A percentile compares a stretch with the other conserved stretches of the same genome.
Conservation (phyloP, 169 alveolate species). For the Babesia ovata region DNA sequence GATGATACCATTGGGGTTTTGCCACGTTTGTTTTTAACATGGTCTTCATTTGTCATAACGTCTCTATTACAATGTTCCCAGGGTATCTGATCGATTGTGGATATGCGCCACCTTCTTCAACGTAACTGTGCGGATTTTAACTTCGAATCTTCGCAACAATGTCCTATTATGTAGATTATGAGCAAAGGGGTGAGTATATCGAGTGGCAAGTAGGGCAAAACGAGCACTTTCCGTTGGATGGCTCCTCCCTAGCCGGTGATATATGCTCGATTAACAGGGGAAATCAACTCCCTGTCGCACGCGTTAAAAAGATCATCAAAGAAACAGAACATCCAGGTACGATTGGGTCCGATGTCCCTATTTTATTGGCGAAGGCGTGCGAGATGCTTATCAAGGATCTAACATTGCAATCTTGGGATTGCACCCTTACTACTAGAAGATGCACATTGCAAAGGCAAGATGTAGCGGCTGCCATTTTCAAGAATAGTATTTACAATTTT, state of each 20-base stretch:
- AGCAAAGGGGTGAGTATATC: constrained; percentile 91
- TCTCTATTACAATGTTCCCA: too few species aligned
- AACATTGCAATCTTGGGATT: constrained; percentile 91
- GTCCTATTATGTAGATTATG: constrained; percentile 91
- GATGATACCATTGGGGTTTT: too few species aligned
- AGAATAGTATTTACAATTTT: constrained; percentile 89
- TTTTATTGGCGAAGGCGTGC: constrained; percentile 94
- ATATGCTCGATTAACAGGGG: constrained; percentile 64
- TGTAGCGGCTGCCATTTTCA: constrained; percentile 81
- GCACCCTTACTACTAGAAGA: constrained; percentile 89
- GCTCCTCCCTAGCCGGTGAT: constrained; percentile 88
- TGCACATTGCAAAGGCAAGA: constrained; percentile 89
- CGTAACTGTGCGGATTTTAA: not conserved
- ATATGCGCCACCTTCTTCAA: not conserved
- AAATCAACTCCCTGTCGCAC: constrained; percentile 88
- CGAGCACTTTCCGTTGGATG: constrained; percentile 91
- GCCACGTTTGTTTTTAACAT: too few species aligned
- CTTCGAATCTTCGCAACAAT: constrained; percentile 72
- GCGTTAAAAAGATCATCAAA: constrained; percentile 95
- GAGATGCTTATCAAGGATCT: constrained; percentile 94
- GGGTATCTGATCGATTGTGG: too few species aligned
- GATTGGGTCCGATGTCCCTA: constrained; percentile 96
- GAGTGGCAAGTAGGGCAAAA: constrained; percentile 94
- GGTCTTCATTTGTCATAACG: too few species aligned
- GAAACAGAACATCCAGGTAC: constrained; percentile 93